Conservation (phyloP, 441 rosid species). For the Syzygium malaccense region DNA sequence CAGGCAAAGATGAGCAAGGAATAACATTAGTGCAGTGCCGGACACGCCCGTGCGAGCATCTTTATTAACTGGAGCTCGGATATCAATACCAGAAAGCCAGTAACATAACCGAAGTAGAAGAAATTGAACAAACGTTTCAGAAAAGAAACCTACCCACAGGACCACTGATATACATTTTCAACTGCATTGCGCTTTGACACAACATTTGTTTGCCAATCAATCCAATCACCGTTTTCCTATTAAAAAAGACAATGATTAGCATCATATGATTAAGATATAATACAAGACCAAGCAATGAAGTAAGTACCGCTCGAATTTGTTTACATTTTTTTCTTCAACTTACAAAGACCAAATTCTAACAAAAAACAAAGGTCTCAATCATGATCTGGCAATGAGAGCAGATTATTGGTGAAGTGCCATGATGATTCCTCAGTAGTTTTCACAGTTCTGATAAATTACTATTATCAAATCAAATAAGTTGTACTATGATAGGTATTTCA, state of each 20-base stretch:
- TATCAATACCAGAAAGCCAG: neutral
- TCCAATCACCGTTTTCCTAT: slow-evolving; percentile 75
- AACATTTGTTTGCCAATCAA: slow-evolving; percentile 69
- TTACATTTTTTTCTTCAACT: neutral
- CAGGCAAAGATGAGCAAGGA: neutral
- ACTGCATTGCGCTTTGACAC: slow-evolving; percentile 71
- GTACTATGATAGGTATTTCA: neutral
- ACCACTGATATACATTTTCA: slow-evolving; percentile 93
- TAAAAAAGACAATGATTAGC: slow-evolving; percentile 9
- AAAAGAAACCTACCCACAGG: slow-evolving; percentile 66
- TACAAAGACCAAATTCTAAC: neutral
- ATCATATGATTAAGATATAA: neutral
- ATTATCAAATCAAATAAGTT: neutral
- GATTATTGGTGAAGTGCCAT: neutral
- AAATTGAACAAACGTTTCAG: neutral
- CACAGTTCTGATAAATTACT: neutral
- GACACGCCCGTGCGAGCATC: neutral
- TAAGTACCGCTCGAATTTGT: neutral
- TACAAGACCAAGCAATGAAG: neutral
- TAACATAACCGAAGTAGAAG: neutral
- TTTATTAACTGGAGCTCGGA: neutral
- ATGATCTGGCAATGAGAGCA: neutral
- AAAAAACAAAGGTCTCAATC: neutral
- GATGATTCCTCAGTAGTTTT: neutral
- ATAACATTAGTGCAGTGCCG: neutral